Evolutionary conservation across 805 yeast species (phyloP).

Genomic region (Cyberlindnera samutprakarnensis): DNA sequence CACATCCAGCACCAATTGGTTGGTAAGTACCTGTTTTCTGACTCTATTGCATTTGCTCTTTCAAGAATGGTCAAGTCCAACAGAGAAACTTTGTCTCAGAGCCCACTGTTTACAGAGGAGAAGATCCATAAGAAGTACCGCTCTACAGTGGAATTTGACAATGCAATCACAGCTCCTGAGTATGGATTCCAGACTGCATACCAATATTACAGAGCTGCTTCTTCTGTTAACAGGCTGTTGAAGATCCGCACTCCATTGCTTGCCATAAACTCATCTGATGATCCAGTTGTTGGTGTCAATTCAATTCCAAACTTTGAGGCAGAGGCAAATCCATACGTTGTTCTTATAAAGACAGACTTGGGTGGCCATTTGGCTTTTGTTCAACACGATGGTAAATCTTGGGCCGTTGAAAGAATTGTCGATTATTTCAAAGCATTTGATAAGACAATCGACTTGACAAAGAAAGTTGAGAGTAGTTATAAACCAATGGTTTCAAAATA

Average conservation of each 20-base stretch:
- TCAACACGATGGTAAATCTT: slow-evolving; percentile 35
- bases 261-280: slow-evolving; percentile 56
- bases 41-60: slow-evolving; percentile 33
- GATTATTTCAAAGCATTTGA: slow-evolving; percentile 33
- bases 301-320: slow-evolving; percentile 45
- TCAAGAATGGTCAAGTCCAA: slow-evolving; percentile 39
- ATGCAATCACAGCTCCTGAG: slow-evolving; percentile 48
- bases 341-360: slow-evolving; percentile 47
- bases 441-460: slow-evolving; percentile 21
- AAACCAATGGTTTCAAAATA: slow-evolving; percentile 12
- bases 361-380: slow-evolving; percentile 68
- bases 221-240: slow-evolving; percentile 49
- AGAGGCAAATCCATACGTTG: slow-evolving; percentile 47
- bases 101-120: slow-evolving; percentile 26
- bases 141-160: slow-evolving; percentile 51
- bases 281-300: slow-evolving; percentile 52
- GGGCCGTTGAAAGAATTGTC: slow-evolving; percentile 38
- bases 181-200: slow-evolving; percentile 57
- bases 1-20: slow-evolving; percentile 32
- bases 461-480: slow-evolving; percentile 13
- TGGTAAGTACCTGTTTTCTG: slow-evolving; percentile 35
- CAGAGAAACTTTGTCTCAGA: slow-evolving; percentile 25
- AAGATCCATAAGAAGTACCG: slow-evolving; percentile 29
- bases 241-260: slow-evolving; percentile 55
- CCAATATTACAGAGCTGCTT: slow-evolving; percentile 59